Percentiles rank a stretch among this genome's conserved stretches.
Conservation (phyloP, 2,329 filamentous ascomycete species). For the Colletotrichum karsti region DNA sequence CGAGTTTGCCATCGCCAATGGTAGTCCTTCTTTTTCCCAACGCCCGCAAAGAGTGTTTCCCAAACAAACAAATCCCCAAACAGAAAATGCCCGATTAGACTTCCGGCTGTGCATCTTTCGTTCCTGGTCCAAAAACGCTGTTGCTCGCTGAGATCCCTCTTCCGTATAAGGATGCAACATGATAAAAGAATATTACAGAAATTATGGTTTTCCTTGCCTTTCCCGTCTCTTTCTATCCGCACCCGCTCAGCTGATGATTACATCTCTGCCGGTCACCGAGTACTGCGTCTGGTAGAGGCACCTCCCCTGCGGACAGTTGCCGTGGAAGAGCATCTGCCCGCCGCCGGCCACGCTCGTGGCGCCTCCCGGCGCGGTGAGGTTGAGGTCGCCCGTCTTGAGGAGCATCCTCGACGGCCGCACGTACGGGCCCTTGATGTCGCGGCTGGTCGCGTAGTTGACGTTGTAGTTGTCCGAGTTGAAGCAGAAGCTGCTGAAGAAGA, state of each 20-base stretch:
- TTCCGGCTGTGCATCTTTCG: neutral
- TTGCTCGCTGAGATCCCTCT: neutral
- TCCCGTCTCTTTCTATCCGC: neutral
- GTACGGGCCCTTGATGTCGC: slow-evolving; percentile 47
- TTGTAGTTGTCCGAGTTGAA: slow-evolving; percentile 64
- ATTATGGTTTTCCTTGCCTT: neutral
- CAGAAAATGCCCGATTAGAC: neutral
- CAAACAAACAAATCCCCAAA: neutral
- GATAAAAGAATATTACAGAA: neutral
- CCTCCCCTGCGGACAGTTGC: slow-evolving; percentile 39
- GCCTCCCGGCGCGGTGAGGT: slow-evolving; percentile 50
- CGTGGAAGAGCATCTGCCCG: slow-evolving; percentile 44
- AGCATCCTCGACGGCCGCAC: slow-evolving; percentile 39
- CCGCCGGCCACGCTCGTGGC: slow-evolving; percentile 43
- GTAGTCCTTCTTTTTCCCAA: neutral
- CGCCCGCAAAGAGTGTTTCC: neutral
- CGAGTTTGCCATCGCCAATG: neutral
- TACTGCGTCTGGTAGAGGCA: slow-evolving; percentile 45
- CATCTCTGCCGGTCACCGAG: slow-evolving; percentile 20
- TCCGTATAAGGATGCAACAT: neutral
- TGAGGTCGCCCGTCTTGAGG: slow-evolving; percentile 46
- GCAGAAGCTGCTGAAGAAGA: slow-evolving; percentile 71
- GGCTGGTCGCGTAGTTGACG: slow-evolving; percentile 65
- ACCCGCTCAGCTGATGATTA: slow-evolving; percentile 21
- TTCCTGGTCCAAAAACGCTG: neutral